phyloP scores from a whole-genome alignment of 495 filamentous ascomycete genomes.

The Aspergillus campestris region DNA sequence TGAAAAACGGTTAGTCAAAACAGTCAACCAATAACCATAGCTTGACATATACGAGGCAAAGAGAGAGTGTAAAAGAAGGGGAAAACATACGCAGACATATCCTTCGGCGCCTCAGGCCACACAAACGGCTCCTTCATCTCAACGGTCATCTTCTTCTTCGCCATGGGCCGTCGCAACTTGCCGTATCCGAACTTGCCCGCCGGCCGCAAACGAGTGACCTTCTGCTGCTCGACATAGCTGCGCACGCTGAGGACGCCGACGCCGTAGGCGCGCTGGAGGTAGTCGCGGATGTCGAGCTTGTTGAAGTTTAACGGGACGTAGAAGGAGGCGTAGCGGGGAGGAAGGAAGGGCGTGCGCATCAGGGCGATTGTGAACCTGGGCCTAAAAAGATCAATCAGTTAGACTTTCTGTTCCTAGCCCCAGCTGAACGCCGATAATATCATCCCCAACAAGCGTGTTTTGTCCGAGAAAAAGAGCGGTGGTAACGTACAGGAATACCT shows the following conservation, averaged over 20 bases:
- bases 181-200: conserved; percentile 34
- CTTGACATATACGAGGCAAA: neutral
- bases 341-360: conserved; percentile 59
- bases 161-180: conserved; percentile 47
- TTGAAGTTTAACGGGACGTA: conserved; percentile 77
- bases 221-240: conserved; percentile 66
- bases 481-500: conserved; percentile 57
- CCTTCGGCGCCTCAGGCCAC: conserved; percentile 61
- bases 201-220: conserved; percentile 35
- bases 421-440: too few relatives aligned
- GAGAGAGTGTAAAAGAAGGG: neutral
- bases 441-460: too few relatives aligned
- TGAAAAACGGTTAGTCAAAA: conserved; percentile 1
- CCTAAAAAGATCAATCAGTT: conserved; percentile 32
- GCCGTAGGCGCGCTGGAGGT: conserved; percentile 68
- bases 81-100: conserved; percentile 45
- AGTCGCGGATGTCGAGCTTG: conserved; percentile 88
- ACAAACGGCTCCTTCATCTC: conserved; percentile 77
- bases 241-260: conserved; percentile 61
- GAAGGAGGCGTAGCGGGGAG: conserved; percentile 74
- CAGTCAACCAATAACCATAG: neutral
- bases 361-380: conserved; percentile 72
- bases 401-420: too few relatives aligned
- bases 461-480: neutral
- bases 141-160: conserved; percentile 84